Evolutionary conservation across 345 rosid species (phyloP).

Genomic region (Noccaea bulbosa): DNA sequence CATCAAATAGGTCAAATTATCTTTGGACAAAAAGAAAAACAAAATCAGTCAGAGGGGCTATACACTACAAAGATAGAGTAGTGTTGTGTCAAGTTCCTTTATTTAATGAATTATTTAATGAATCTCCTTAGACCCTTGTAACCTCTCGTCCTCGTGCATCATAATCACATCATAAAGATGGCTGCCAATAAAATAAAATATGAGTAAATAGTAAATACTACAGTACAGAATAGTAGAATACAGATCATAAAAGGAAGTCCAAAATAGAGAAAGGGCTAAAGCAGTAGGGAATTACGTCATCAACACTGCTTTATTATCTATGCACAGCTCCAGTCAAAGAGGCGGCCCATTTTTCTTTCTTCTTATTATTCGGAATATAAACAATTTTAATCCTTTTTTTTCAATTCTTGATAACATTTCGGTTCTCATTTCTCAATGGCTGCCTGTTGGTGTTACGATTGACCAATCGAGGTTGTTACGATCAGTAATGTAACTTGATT

Average conservation of each 20-base stretch:
- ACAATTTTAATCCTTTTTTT: background rate
- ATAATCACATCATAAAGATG: constrained; percentile 34
- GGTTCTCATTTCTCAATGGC: background rate
- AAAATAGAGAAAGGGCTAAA: constrained; percentile 10
- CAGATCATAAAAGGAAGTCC: background rate
- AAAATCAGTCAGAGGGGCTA: constrained; percentile 42
- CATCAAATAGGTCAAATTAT: constrained; percentile 27
- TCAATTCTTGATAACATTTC: too few species aligned
- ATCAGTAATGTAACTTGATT: too few species aligned
- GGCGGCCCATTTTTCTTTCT: constrained; percentile 38
- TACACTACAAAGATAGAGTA: constrained; percentile 2
- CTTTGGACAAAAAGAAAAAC: constrained; percentile 39
- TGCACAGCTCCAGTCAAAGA: constrained; percentile 41
- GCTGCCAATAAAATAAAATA: constrained; percentile 17
- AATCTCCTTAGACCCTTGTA: constrained; percentile 14
- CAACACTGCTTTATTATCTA: background rate
- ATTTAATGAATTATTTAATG: constrained; percentile 44
- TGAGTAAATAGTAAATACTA: too few species aligned
- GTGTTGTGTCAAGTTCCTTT: constrained; percentile 39
- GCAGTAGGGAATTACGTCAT: constrained; percentile 38
- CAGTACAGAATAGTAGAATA: too few species aligned
- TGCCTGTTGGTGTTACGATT: too few species aligned
- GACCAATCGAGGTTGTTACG: too few species aligned
- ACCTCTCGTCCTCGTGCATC: constrained; percentile 44
- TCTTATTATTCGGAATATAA: background rate